Percentiles rank a stretch among this genome's conserved stretches.
phyloP scores from a whole-genome alignment of 305 asterid species.

The Solanum hybrid region DNA sequence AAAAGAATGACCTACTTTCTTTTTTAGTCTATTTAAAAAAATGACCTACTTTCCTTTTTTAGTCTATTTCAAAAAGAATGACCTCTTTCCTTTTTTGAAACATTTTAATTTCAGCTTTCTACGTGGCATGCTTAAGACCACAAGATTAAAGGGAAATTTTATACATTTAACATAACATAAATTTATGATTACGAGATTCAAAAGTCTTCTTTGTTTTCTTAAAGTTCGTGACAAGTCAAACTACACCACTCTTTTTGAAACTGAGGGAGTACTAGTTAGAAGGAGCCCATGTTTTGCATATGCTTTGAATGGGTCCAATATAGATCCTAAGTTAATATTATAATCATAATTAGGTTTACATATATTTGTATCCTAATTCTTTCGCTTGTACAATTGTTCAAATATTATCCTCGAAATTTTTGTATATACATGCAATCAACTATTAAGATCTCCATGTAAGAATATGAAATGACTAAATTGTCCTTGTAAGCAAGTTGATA shows the following conservation, averaged over 20 bases:
- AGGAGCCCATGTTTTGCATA: neutral
- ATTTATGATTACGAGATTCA: neutral
- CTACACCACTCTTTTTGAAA: neutral
- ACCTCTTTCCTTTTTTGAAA: neutral
- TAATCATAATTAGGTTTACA: neutral
- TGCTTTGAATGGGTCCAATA: neutral
- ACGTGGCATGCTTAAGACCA: neutral
- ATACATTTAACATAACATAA: neutral
- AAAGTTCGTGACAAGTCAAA: neutral
- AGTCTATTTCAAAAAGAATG: neutral
- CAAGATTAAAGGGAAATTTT: too few relatives aligned
- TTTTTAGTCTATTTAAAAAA: too few relatives aligned
- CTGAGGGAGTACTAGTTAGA: neutral
- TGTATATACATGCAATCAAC: neutral
- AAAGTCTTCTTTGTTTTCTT: too few relatives aligned
- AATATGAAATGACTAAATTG: neutral
- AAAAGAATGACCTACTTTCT: neutral
- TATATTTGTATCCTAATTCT: neutral
- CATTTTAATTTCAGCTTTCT: too few relatives aligned
- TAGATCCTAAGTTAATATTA: neutral
- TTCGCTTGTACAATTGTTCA: neutral
- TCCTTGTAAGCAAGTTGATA: neutral
- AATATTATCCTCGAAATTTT: neutral
- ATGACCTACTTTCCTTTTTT: too few relatives aligned
- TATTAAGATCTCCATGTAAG: neutral